phyloP scores from a whole-genome alignment of 345 rosid species.

The Lepidium didymum region DNA sequence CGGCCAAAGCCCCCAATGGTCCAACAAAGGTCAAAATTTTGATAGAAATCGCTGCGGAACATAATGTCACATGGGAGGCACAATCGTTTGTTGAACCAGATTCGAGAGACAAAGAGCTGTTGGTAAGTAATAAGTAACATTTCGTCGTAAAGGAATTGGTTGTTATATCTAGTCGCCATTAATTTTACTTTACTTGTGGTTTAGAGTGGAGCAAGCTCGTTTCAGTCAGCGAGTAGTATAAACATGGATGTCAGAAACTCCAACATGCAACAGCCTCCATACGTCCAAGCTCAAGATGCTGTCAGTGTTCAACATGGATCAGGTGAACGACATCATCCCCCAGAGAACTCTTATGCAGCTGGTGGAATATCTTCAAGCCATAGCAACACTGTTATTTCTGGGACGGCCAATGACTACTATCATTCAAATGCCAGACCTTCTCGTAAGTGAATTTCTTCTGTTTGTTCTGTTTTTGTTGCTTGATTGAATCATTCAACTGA shows the following conservation, averaged over 20 bases:
- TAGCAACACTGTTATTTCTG: conserved; percentile 26
- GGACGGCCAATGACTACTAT: conserved; percentile 20
- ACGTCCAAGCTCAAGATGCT: conserved; percentile 31
- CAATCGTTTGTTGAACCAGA: conserved; percentile 58
- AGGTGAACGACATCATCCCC: conserved; percentile 29
- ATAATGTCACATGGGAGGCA: conserved; percentile 73
- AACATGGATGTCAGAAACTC: conserved; percentile 29
- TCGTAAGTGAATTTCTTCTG: conserved; percentile 8
- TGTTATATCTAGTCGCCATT: neutral
- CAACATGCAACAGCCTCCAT: conserved; percentile 30
- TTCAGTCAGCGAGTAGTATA: conserved; percentile 35
- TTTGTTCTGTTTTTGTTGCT: neutral
- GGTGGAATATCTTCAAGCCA: conserved; percentile 30
- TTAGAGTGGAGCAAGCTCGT: conserved; percentile 63
- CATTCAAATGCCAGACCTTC: conserved; percentile 17
- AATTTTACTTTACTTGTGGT: neutral
- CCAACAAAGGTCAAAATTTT: conserved; percentile 71
- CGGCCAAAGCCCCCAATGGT: conserved; percentile 81
- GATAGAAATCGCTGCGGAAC: conserved; percentile 68
- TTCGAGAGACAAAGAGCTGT: conserved; percentile 37
- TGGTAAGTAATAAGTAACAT: conserved; percentile 8
- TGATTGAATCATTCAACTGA: neutral
- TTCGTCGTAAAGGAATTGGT: neutral
- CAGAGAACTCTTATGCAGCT: conserved; percentile 25
- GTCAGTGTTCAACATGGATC: conserved; percentile 25